Evolutionary conservation across 2,329 filamentous ascomycete species (phyloP).

Genomic region (Curvularia spicifera): DNA sequence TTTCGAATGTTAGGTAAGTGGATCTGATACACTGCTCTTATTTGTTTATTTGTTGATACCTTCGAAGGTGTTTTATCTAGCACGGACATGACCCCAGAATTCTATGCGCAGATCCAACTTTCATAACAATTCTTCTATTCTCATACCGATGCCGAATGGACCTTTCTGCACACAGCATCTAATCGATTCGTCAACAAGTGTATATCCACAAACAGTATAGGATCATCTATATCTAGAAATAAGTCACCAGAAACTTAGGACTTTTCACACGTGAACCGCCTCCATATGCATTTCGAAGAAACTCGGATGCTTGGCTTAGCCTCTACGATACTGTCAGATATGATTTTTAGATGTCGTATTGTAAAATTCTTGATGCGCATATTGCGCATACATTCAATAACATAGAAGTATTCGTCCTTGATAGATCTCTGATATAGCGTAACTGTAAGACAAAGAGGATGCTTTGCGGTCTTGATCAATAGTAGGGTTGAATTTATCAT

Average conservation of each 20-base stretch:
- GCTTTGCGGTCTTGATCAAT: background rate
- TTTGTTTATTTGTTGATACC: background rate
- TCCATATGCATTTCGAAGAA: no score
- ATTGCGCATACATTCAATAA: background rate
- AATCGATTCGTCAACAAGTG: constrained; percentile 5
- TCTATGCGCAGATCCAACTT: constrained; percentile 16
- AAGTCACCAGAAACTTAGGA: background rate
- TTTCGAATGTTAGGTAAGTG: background rate
- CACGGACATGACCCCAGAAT: constrained; percentile 11
- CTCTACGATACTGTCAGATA: no score
- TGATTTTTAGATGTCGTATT: no score
- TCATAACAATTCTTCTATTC: constrained; percentile 9
- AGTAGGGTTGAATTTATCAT: no score
- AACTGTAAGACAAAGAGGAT: background rate
- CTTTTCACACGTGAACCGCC: background rate
- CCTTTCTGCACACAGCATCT: constrained; percentile 11
- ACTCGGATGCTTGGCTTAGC: no score
- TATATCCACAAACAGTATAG: background rate
- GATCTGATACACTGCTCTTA: no score
- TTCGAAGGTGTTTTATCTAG: background rate
- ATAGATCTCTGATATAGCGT: background rate
- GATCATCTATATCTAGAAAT: background rate
- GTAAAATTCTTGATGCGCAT: no score
- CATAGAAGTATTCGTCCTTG: background rate
- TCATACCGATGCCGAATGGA: constrained; percentile 10